phyloP scores from a whole-genome alignment of 139 green algal species.

The Chlamydomonas eustigma region DNA sequence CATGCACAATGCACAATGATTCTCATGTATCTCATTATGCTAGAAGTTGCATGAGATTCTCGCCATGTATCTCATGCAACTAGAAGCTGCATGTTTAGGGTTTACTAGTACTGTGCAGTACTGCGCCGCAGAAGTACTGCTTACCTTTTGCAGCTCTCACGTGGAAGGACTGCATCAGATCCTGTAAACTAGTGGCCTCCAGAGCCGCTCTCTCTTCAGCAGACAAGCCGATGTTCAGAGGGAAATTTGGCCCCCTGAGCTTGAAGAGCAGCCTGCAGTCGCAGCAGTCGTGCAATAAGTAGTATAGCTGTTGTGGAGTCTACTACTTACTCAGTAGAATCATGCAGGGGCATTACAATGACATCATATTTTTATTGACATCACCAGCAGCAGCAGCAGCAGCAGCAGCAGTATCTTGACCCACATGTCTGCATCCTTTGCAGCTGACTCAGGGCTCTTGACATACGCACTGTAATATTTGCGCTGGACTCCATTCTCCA shows the following conservation, averaged over 20 bases:
- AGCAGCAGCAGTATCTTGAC: conserved; percentile 3
- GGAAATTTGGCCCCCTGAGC: conserved; percentile 18
- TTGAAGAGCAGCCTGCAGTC: conserved; percentile 31
- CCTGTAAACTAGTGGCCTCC: conserved; percentile 14
- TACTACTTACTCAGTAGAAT: no score
- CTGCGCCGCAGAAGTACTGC: no score
- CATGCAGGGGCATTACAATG: no score
- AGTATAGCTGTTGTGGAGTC: no score
- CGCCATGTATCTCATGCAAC: no score
- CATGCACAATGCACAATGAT: no score
- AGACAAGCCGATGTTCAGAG: conserved; percentile 15
- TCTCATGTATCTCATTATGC: no score
- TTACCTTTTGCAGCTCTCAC: neutral
- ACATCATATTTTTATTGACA: no score
- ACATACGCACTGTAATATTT: conserved; percentile 24
- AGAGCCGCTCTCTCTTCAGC: neutral
- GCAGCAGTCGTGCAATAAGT: no score
- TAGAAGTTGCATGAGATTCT: no score
- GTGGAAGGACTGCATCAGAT: neutral
- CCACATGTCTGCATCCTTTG: conserved; percentile 26
- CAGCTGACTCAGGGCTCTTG: conserved; percentile 4
- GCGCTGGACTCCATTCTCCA: conserved; percentile 24
- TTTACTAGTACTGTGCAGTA: no score
- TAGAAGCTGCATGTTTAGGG: no score
- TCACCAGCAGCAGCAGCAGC: neutral